Base-by-base conservation (phyloP, 768 basidiomycete species). In the Lactarius sanguifluus region DNA sequence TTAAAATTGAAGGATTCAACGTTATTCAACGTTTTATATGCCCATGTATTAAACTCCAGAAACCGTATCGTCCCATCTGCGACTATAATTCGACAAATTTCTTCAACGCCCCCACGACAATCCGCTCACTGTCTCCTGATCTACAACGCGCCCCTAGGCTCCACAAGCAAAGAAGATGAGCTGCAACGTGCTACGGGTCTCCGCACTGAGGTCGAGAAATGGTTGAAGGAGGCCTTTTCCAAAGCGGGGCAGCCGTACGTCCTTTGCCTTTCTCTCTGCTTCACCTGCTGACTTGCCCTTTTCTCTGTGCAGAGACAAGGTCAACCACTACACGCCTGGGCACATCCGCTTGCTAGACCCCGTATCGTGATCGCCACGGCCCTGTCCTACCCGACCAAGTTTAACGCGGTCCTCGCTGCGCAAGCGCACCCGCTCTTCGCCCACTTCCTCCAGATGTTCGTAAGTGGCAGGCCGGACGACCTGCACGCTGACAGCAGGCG, bases 211-310 rank as follows among this genome's bases (percentile, higher is more conserved):
- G 82, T 93, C n/a, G 85, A 91, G 73, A 86, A 82, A 73, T 94
- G 91, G 91, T 74, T 92, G 32, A 80, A 82, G 20, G 90, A 93
- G 71, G 93, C 84, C 3, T 87, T 85, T 69, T 74, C 79, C n/a
- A 81, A 84, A 71, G 77, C 83, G 5, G 85, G 81, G 28, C 28
- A 88, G 75, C 74, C 73, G 92, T 92, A 73, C 70, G 89, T 81
- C 38, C 13, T 28, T 7, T 25, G 16, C 56, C 28, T 28, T n/a
- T 23, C n/a, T 23, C 60, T 1, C n/a, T 57, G 12, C 20, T 62
- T 68, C 6, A 5, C 20, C 16, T 23, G 34, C 67, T 6, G 9
- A 10, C 2, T n/a, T n/a, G n/a, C n/a, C n/a, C n/a, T n/a, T n/a
- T n/a, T n/a, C n/a, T n/a, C n/a, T n/a, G n/a, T n/a, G n/a, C n/a